phyloP scores from a whole-genome alignment of 306 rosid genomes.

The Vachellia pachyceras region DNA sequence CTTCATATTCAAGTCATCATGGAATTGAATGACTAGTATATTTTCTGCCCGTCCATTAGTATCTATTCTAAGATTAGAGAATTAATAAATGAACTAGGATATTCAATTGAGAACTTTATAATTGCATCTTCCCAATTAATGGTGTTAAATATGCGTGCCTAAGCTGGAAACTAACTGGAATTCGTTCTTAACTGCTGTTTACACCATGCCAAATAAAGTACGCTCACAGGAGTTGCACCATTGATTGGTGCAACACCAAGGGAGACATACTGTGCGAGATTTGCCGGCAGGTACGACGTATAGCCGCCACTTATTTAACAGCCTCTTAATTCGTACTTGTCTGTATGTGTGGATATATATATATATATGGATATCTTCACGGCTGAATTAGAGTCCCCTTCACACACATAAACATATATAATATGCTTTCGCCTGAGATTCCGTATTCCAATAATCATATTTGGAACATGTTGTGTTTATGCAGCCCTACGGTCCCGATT shows the following conservation, averaged over 20 bases:
- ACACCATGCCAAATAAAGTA: slow-evolving; percentile 20
- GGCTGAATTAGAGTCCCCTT: too few species aligned
- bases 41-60: not conserved
- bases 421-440: not conserved
- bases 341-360: too few species aligned
- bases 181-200: not conserved
- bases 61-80: not conserved
- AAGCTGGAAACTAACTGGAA: not conserved
- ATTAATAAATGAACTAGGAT: not conserved
- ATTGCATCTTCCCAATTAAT: not conserved
- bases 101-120: not conserved
- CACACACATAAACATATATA: too few species aligned
- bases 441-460: not conserved
- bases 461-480: not conserved
- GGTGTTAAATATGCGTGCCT: not conserved
- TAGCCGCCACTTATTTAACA: not conserved
- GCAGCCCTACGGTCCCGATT: slow-evolving; percentile 36
- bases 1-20: not conserved
- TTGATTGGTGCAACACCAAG: slow-evolving; percentile 28
- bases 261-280: slow-evolving; percentile 39
- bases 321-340: not conserved
- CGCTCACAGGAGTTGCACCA: slow-evolving; percentile 35
- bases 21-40: not conserved
- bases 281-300: slow-evolving; percentile 39
- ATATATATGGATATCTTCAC: too few species aligned